Conservation (phyloP, 2,329 filamentous ascomycete genomes). For the Hymenoscyphus fraxineus region DNA sequence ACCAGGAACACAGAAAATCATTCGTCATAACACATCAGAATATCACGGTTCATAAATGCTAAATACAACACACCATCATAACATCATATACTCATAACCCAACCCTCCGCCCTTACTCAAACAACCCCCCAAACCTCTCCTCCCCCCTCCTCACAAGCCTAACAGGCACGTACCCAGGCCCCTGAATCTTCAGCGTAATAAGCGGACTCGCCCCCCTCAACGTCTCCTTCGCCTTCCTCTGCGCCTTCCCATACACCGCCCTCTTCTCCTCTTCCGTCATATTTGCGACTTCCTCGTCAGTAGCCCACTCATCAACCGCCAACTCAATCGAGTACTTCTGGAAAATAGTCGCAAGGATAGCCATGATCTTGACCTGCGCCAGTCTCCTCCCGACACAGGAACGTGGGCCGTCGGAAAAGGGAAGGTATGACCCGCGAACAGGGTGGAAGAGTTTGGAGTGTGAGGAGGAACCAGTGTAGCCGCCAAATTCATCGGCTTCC, state of each 20-base stretch:
- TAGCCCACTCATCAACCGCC: conserved; percentile 22
- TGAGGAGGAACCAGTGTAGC: conserved; percentile 58
- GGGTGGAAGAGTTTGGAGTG: conserved; percentile 58
- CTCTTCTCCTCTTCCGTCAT: conserved; percentile 47
- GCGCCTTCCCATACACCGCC: conserved; percentile 58
- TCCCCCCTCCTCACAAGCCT: conserved; percentile 64
- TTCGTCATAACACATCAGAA: no score
- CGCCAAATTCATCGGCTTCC: conserved; percentile 52
- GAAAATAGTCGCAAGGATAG: conserved; percentile 52
- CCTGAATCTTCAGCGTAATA: conserved; percentile 67
- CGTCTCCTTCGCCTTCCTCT: conserved; percentile 48
- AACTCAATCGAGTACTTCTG: conserved; percentile 34
- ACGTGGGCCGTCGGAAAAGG: conserved; percentile 56
- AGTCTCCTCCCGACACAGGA: conserved; percentile 56
- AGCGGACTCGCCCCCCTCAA: conserved; percentile 56
- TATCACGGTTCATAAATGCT: no score
- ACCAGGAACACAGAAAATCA: no score
- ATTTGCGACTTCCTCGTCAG: conserved; percentile 22
- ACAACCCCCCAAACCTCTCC: conserved; percentile 55
- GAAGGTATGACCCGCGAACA: conserved; percentile 53
- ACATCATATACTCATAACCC: no score
- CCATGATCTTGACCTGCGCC: conserved; percentile 56
- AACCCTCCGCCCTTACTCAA: no score
- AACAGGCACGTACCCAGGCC: conserved; percentile 53
- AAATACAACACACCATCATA: no score